Evolutionary conservation across 2,329 filamentous ascomycete species (phyloP), one percentile per base, ranked within the genome.

Genomic region (Sarocladiaceae sp.): DNA sequence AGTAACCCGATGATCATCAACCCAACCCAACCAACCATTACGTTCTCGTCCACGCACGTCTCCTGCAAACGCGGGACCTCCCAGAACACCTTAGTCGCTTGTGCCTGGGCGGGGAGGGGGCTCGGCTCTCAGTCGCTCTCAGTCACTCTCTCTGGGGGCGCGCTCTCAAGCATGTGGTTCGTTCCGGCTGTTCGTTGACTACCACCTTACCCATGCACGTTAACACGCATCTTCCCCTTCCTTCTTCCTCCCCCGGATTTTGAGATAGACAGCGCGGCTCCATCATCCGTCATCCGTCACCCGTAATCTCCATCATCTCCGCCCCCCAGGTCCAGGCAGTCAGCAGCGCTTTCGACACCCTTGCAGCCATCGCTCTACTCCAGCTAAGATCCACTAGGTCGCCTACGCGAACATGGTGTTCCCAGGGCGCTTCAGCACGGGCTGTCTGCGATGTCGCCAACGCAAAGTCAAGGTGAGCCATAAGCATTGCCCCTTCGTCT

Each of bases 381-480:
- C 13, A 26, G 19, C 34, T 7, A 3, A 4, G 23, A 19, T 31
- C 44, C 23, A 20, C 37, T 33, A 16, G 11, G 13, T 15, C n/a
- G 13, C n/a, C 23, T 13, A 37, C 5, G 34, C 34, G n/a, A 43
- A 10, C 6, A 58, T 58, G 57, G 57, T 59, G 7, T 59, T 59
- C 24, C 57, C 57, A 31, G 57, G 57, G 18, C 56, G 51, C 27
- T 59, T 59, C 50, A 58, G 54, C 43, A 56, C 55, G 12, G 57
- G 57, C 6, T 59, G 57, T 48, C 43, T 52, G 32, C 57, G 57
- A 5, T 59, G 57, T 48, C 55, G 57, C 11, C 55, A 57, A 19
- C 55, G 57, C 10, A 59, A 59, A 43, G 54, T 59, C 18, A 59
- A 59, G 57, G 57, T 54, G 50, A 53, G 51, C 29, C 20, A 39